phyloP scores from a whole-genome alignment of 2,329 filamentous ascomycete genomes.

The Tolypocladium endophyticum region DNA sequence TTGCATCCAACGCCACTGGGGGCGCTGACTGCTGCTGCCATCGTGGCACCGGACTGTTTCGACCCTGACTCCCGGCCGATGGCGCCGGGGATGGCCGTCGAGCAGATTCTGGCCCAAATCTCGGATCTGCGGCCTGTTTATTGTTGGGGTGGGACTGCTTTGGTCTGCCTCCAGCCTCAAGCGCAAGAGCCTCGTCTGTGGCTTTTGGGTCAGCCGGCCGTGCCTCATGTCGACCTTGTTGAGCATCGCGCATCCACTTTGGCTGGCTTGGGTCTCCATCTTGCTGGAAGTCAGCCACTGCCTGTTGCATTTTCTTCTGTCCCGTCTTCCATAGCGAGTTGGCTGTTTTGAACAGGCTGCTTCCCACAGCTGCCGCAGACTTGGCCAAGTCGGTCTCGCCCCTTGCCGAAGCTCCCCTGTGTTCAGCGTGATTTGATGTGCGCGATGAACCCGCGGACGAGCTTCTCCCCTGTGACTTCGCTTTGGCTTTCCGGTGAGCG shows the following conservation, averaged over 20 bases:
- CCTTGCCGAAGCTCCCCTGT: conserved; percentile 40
- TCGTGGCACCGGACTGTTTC: conserved; percentile 38
- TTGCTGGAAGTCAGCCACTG: conserved; percentile 73
- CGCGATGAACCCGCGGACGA: conserved; percentile 14
- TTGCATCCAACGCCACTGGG: conserved; percentile 23
- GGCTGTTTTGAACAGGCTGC: conserved; percentile 80
- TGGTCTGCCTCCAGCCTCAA: conserved; percentile 57
- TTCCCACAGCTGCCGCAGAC: conserved; percentile 72
- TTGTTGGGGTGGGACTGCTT: conserved; percentile 23
- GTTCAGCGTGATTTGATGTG: neutral
- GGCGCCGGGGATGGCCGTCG: conserved; percentile 41
- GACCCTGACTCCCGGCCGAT: conserved; percentile 31
- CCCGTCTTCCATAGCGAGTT: conserved; percentile 93
- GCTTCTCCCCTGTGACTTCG: conserved; percentile 50
- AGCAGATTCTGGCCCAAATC: conserved; percentile 19
- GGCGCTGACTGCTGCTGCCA: conserved; percentile 44
- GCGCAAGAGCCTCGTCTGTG: conserved; percentile 69
- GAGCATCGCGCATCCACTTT: conserved; percentile 85
- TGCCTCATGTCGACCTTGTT: conserved; percentile 30
- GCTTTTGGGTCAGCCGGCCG: conserved; percentile 22
- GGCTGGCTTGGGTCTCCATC: conserved; percentile 69
- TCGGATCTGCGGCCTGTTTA: conserved; percentile 14
- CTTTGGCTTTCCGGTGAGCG: conserved; percentile 73
- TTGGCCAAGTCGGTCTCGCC: conserved; percentile 67
- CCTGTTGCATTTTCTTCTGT: conserved; percentile 86